phyloP scores from a whole-genome alignment of 768 basidiomycete species.

The Lentinula boryana region DNA sequence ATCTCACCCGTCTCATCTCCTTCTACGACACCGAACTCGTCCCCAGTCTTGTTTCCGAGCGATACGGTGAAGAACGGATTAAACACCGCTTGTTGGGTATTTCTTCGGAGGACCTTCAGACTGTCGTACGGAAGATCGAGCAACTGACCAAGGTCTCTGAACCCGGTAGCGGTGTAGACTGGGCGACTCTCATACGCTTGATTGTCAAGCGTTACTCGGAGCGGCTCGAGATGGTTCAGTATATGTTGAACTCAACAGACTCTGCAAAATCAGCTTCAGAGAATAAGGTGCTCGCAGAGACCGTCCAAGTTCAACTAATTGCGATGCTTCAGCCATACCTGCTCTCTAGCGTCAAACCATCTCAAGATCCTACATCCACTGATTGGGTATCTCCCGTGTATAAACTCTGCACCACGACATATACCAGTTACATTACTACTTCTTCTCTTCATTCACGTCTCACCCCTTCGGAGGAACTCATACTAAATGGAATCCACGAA shows the following conservation, averaged over 20 bases:
- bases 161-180: conserved; percentile 28
- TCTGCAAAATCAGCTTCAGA: neutral
- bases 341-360: conserved; percentile 9
- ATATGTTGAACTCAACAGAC: conserved; percentile 24
- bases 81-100: conserved; percentile 30
- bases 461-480: conserved; percentile 13
- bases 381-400: conserved; percentile 29
- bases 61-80: conserved; percentile 25
- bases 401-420: conserved; percentile 25
- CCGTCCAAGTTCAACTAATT: conserved; percentile 21
- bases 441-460: conserved; percentile 5
- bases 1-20: conserved; percentile 33
- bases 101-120: conserved; percentile 17
- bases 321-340: conserved; percentile 28
- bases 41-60: conserved; percentile 25
- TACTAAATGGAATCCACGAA: conserved; percentile 13
- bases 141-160: conserved; percentile 14
- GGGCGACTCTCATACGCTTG: conserved; percentile 30
- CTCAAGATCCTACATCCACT: neutral
- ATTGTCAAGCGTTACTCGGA: conserved; percentile 36
- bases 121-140: conserved; percentile 20
- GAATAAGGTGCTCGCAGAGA: conserved; percentile 11
- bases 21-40: conserved; percentile 36
- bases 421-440: conserved; percentile 19
- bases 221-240: conserved; percentile 32